Evolutionary conservation across 495 filamentous ascomycete genomes (phyloP), one percentile per base, ranked within the genome.

Genomic region (Penicillium atrosanguineum): DNA sequence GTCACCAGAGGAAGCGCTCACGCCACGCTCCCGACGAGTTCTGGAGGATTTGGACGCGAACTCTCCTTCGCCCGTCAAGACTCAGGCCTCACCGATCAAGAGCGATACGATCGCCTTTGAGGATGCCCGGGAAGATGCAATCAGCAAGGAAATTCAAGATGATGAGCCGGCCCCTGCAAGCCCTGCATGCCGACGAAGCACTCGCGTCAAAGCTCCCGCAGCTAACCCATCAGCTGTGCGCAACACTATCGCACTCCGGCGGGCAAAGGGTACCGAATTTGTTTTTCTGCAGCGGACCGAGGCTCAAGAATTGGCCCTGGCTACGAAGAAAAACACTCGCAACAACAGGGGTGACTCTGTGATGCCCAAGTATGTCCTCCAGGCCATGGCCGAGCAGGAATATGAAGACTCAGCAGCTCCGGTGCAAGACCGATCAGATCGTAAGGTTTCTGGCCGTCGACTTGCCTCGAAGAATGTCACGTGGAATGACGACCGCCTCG

Each of bases 261-360:
- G 81, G 16, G 69, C 78, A 11, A 82, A 83, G 55, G 79, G 79
- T 8, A 74, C 68, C 6, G 81, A 83, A 49, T 80, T 78, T 41
- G 69, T 84, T 21, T 78, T 83, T 39, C 64, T 83, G 8, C 76
- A 81, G 53, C 75, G 74, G 41, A 79, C 79, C 2, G 79, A 85
- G 53, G 78, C 80, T 4, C 83, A 86, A 55, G 75, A 84, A 45
- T 58, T 85, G 16, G 76, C 80, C 1, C 62, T 81, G 50, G 55
- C 68, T 12, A 86, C 82, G 4, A 70, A 76, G 44, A 69, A 69
- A 5, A 85, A 87, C 58, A 87, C 83, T 9, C 68, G 73, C 36
- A 71, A 76, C 39, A 87, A 87, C 63, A 79, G 79, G 51, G 82
- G 83, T 12, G 71, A 74, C 50, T 65, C 79, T 16, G 55, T 81